Base-by-base conservation (phyloP, 2,329 filamentous ascomycete species). In the Alternaria metachromatica region DNA sequence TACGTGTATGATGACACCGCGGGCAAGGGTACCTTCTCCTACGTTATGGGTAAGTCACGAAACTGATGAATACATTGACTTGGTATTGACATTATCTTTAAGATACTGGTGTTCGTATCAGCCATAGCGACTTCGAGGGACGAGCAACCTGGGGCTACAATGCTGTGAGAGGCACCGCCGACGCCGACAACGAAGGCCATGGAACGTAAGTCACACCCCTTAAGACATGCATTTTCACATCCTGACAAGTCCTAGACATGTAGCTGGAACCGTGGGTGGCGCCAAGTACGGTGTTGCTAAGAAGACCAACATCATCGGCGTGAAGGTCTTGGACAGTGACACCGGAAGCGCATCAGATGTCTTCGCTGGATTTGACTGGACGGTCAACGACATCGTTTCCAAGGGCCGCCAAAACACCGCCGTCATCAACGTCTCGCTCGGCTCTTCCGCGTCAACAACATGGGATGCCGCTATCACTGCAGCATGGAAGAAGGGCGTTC, bases 71-170 rank as follows among this genome's bases (percentile, higher is more conserved):
- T 8, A 3, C 11, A 9, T 6, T 13, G 28, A 43, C 10, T 8
- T 6, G 8, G 6, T 21, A 33, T n/a, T 62, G 11, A 62, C 21
- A 37, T 26, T 13, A 25, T 30, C 18, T 6, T 48, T 7, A 23
- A 62, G 89, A 92, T 77, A 90, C 88, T 3, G 89, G 89, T 65
- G 86, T 91, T 75, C 79, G 81, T 46, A 77, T 78, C 30, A 84
- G 82, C 2, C 89, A 91, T 78, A 28, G 53, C 1, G 78, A 79
- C 8, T 80, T 80, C 28, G 68, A 64, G 12, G 73, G 75, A 26
- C 73, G 77, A 15, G 77, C 76, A 10, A 59, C 54, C 10, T 75
- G 69, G 63, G 77, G 74, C 7, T 74, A 63, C 68, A 78, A 78
- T 43, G 70, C 73, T 2, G 72, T 76, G 3, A 65, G 12, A 15